Evolutionary conservation across 371 early-diverging fungal species (phyloP).

Genomic region (Amoeboaphelidium protococcarum): DNA sequence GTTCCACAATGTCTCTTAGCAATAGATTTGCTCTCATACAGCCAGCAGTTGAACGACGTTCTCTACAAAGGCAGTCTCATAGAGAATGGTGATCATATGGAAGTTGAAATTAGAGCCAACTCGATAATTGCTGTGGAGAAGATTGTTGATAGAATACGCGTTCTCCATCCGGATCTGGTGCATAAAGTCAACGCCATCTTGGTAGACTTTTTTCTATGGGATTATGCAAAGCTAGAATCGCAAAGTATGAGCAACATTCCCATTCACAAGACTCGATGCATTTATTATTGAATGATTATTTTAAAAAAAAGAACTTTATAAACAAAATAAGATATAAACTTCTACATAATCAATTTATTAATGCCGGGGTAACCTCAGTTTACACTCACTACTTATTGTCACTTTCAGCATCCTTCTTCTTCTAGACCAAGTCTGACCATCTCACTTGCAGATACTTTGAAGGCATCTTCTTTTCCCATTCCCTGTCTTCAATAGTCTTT

Average conservation of each 20-base stretch:
- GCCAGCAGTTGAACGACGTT: constrained; percentile 21
- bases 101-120: constrained; percentile 60
- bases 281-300: constrained; percentile 27
- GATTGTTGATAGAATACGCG: constrained; percentile 2
- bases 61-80: not conserved
- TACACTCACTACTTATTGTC: too few relatives aligned
- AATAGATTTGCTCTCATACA: constrained; percentile 39
- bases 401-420: too few relatives aligned
- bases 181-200: constrained; percentile 35
- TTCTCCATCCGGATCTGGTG: not conserved
- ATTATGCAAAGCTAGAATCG: constrained; percentile 41
- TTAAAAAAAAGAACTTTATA: too few relatives aligned
- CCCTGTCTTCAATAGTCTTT: too few relatives aligned
- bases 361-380: too few relatives aligned
- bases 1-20: constrained; percentile 37
- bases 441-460: too few relatives aligned
- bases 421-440: too few relatives aligned
- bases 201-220: constrained; percentile 69
- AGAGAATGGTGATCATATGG: constrained; percentile 5
- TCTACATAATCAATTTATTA: too few relatives aligned
- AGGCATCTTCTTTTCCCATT: too few relatives aligned
- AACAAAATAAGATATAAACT: too few relatives aligned
- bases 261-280: constrained; percentile 47
- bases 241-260: constrained; percentile 26
- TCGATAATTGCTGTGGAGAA: constrained; percentile 62